Evolutionary conservation across 2,329 filamentous ascomycete species (phyloP).

Genomic region (Colletotrichum paranaense): DNA sequence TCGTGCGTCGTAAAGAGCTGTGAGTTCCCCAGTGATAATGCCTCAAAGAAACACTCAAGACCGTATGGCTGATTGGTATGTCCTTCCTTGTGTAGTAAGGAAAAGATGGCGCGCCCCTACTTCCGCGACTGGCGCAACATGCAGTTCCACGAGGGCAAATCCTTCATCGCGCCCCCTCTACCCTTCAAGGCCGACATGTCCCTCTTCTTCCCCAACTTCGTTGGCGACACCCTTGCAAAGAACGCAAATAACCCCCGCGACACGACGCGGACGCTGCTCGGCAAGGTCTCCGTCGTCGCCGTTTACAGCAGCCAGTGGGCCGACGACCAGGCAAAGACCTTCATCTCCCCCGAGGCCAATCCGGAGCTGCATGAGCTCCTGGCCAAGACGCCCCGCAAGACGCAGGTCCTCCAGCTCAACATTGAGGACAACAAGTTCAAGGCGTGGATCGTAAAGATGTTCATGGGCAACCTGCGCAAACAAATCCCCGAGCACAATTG

Average conservation of each 20-base stretch:
- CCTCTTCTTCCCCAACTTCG: slow-evolving; percentile 93
- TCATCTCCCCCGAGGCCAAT: slow-evolving; percentile 74
- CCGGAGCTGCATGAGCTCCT: slow-evolving; percentile 75
- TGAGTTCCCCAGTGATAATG: slow-evolving; percentile 50
- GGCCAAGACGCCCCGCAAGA: slow-evolving; percentile 58
- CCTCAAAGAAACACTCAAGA: not conserved
- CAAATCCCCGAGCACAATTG: slow-evolving; percentile 64
- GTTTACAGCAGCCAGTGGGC: slow-evolving; percentile 90
- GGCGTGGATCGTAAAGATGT: slow-evolving; percentile 67
- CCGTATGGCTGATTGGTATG: not conserved
- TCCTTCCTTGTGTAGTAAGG: slow-evolving; percentile 62
- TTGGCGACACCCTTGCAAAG: slow-evolving; percentile 79
- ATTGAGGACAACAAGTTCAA: slow-evolving; percentile 84
- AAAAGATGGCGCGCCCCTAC: slow-evolving; percentile 86
- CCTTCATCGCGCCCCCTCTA: slow-evolving; percentile 86
- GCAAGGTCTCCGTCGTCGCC: slow-evolving; percentile 81
- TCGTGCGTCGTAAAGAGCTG: slow-evolving; percentile 81
- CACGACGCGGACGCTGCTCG: slow-evolving; percentile 80
- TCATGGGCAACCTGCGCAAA: slow-evolving; percentile 64
- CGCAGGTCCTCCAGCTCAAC: slow-evolving; percentile 87
- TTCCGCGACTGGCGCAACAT: slow-evolving; percentile 96
- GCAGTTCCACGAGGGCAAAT: slow-evolving; percentile 86
- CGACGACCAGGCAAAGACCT: slow-evolving; percentile 80
- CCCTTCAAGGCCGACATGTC: slow-evolving; percentile 85
- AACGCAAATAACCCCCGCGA: slow-evolving; percentile 64